phyloP scores from a whole-genome alignment of 2,329 filamentous ascomycete genomes.

The Knufia fluminis region DNA sequence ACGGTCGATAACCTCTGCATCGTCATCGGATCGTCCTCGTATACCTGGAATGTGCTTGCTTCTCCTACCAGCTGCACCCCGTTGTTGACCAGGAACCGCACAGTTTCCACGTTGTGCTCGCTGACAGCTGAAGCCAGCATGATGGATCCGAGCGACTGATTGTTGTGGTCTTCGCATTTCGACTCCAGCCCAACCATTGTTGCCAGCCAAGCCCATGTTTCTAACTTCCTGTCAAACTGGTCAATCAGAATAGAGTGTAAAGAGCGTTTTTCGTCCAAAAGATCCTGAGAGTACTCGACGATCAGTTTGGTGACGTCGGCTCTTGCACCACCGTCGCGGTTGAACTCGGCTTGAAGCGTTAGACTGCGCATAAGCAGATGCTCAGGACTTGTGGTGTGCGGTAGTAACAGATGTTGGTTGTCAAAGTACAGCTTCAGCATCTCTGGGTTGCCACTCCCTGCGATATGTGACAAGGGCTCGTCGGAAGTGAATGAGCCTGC shows the following conservation, averaged over 20 bases:
- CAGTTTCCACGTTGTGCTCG: constrained; percentile 3
- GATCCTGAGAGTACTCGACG: constrained; percentile 3
- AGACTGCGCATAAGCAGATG: background rate
- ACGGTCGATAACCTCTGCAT: background rate
- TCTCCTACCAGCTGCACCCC: background rate
- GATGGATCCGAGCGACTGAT: background rate
- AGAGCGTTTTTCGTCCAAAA: background rate
- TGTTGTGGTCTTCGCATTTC: background rate
- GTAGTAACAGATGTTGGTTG: constrained; percentile 3
- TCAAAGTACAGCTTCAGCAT: constrained; percentile 5
- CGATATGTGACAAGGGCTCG: background rate
- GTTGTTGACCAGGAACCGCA: constrained; percentile 4
- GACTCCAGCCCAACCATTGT: constrained; percentile 1
- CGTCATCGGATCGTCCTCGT: constrained; percentile 1
- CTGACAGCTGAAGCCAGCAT: background rate
- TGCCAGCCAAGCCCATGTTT: constrained; percentile 7
- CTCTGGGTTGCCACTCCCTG: background rate
- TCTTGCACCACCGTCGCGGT: background rate
- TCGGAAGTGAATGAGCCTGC: background rate
- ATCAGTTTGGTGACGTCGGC: background rate
- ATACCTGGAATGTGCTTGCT: constrained; percentile 6
- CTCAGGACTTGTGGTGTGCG: background rate
- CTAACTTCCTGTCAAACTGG: background rate
- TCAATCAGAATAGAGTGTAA: background rate
- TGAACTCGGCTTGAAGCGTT: background rate